A percentile compares a stretch with the other conserved stretches of the same genome.
Conservation (phyloP, 2,329 filamentous ascomycete genomes). For the Phyllosticta citrichinensis region DNA sequence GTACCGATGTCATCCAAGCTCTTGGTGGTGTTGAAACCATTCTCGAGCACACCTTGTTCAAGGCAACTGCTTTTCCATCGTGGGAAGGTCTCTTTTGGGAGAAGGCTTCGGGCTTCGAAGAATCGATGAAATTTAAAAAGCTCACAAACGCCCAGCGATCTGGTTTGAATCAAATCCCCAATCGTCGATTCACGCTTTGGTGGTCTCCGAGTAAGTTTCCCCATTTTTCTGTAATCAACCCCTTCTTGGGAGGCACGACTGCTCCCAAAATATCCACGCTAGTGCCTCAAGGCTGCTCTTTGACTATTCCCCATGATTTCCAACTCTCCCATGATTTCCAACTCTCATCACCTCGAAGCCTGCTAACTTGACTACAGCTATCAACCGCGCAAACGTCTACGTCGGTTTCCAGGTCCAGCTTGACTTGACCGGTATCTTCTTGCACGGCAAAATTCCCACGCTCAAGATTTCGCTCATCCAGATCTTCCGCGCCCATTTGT, state of each 20-base stretch:
- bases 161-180: slow-evolving; percentile 96
- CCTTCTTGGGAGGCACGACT: slow-evolving; percentile 19
- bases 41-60: slow-evolving; percentile 91
- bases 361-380: slow-evolving; percentile 33
- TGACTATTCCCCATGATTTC: too few species aligned
- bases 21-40: slow-evolving; percentile 96
- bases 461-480: slow-evolving; percentile 97
- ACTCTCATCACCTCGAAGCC: slow-evolving; percentile 24
- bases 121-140: slow-evolving; percentile 95
- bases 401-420: slow-evolving; percentile 99
- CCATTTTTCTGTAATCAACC: too few species aligned
- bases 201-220: slow-evolving; percentile 52
- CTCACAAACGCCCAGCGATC: slow-evolving; percentile 93
- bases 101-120: slow-evolving; percentile 42
- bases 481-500: slow-evolving; percentile 98
- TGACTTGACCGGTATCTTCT: slow-evolving; percentile 94
- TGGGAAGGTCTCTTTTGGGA: slow-evolving; percentile 98
- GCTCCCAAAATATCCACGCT: slow-evolving; percentile 13
- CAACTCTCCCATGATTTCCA: slow-evolving; percentile 33
- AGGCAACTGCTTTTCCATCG: slow-evolving; percentile 89
- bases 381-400: slow-evolving; percentile 93
- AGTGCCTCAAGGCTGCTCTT: too few species aligned
- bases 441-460: slow-evolving; percentile 97
- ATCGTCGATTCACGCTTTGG: slow-evolving; percentile 96
- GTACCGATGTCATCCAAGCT: slow-evolving; percentile 94